Evolutionary conservation across 139 green algal species (phyloP).

Genomic region (Volvox reticuliferus): DNA sequence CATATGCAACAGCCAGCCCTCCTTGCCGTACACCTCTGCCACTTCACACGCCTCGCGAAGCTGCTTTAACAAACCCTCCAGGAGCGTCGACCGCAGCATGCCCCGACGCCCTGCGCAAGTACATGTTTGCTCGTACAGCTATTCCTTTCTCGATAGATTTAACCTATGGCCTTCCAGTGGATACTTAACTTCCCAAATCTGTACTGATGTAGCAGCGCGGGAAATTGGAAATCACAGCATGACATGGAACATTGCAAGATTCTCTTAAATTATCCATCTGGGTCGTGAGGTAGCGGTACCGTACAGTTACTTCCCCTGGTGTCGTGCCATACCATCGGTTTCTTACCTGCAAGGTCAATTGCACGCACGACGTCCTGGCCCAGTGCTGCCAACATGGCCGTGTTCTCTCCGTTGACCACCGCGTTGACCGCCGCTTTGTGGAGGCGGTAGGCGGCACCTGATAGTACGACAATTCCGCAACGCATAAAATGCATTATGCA

Average conservation of each 20-base stretch:
- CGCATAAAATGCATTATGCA: no score
- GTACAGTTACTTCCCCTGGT: no score
- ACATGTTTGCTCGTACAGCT: no score
- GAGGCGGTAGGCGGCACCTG: constrained; percentile 23
- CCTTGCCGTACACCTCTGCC: not conserved
- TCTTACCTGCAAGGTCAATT: constrained; percentile 60
- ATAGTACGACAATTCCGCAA: no score
- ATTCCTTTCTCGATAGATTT: no score
- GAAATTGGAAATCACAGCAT: no score
- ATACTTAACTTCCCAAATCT: no score
- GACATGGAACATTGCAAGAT: no score
- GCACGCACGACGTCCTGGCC: constrained; percentile 57
- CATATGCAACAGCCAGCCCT: constrained; percentile 71
- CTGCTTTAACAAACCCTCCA: not conserved
- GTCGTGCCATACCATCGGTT: not conserved
- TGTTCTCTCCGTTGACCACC: constrained; percentile 60
- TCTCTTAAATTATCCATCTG: no score
- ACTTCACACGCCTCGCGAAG: not conserved
- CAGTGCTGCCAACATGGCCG: constrained; percentile 47
- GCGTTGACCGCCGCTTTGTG: not conserved
- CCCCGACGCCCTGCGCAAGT: not conserved
- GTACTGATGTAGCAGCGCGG: no score
- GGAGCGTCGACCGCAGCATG: not conserved
- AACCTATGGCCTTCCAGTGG: no score
- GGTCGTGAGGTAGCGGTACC: no score